Evolutionary conservation across 768 basidiomycete genomes (phyloP), one percentile per base, ranked within the genome.

Genomic region (Mycena indigotica): DNA sequence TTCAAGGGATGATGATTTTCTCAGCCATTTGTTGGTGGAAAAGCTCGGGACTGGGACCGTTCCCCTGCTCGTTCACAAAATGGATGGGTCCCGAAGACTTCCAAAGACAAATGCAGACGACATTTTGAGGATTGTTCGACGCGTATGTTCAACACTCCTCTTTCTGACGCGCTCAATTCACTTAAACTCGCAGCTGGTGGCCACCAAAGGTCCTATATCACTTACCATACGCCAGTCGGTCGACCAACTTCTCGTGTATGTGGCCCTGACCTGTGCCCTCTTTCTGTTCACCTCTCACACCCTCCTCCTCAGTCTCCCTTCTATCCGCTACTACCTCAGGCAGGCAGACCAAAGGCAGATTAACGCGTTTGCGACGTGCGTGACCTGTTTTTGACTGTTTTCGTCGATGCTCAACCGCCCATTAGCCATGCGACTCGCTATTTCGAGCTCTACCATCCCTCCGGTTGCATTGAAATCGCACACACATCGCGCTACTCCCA

Each of bases 311-410:
- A 93, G 91, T 57, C 81, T 94, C 53, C 75, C 81, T 57, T 75
- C 89, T 64, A 84, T 94, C 70, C 86, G 86, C 62, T 90, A 88
- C 69, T 92, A 89, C 73, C 80, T 89, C 71, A 84, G 84, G 69
- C 73, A 74, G 64, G 90, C 89, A 72, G 84, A 81, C 65, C 87
- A 90, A 77, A 87, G 90, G 66, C 91, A 94, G 77, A 85, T 92
- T 70, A 93, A 93, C 76, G 91, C 91, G 53, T 94, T 93, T 70
- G 87, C 91, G 75, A 94, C 91, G 91, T 93, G 82, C 75, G 91
- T 86, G 64, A 49, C 59, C 62, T 60, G 60, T 52, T 62, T 59
- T 57, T 69, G 62, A 66, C 62, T 61, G 65, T 67, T 50, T 53
- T 53, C 62, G 62, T 54, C 53, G 46, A 23, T 26, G 57, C 56